Percentiles rank a stretch among this genome's conserved stretches.
Conservation (phyloP, 1,284 basidiomycete species). For the Inonotus hispidus region DNA sequence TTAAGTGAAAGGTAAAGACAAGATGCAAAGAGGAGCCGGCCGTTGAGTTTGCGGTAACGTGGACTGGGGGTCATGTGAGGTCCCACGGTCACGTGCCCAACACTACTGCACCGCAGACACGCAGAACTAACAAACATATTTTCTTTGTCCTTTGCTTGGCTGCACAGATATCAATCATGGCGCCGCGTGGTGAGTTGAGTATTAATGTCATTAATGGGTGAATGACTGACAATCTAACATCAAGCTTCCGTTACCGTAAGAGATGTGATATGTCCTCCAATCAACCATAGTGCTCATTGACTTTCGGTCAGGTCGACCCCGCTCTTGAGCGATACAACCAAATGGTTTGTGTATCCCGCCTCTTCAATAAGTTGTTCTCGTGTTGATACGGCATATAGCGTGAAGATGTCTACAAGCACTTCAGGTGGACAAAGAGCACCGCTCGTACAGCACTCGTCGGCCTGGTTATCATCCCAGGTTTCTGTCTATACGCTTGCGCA, state of each 20-base stretch:
- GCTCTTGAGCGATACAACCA: slow-evolving; percentile 75
- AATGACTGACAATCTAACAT: not conserved
- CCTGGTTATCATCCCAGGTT: slow-evolving; percentile 41
- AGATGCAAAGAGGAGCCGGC: not conserved
- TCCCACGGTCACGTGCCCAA: not conserved
- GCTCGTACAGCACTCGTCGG: slow-evolving; percentile 48
- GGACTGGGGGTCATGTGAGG: not conserved
- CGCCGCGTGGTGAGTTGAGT: slow-evolving; percentile 40
- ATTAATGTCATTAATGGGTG: not conserved
- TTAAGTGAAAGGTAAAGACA: slow-evolving; percentile 7
- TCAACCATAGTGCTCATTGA: slow-evolving; percentile 10
- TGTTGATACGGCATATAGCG: slow-evolving; percentile 43
- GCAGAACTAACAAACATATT: not conserved
- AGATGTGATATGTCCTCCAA: slow-evolving; percentile 3
- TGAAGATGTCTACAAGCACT: slow-evolving; percentile 74
- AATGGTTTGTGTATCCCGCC: slow-evolving; percentile 48
- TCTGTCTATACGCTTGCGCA: slow-evolving; percentile 35
- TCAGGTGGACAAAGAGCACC: slow-evolving; percentile 67
- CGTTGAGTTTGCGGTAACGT: not conserved
- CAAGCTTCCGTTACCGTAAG: slow-evolving; percentile 29
- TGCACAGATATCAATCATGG: slow-evolving; percentile 33
- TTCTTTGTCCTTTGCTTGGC: not conserved
- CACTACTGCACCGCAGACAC: not conserved
- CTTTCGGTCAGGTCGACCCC: slow-evolving; percentile 55
- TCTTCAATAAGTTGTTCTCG: slow-evolving; percentile 13